Conservation (phyloP, 225 moss, liverwort and hornwort species). For the Anthoceros angustus region DNA sequence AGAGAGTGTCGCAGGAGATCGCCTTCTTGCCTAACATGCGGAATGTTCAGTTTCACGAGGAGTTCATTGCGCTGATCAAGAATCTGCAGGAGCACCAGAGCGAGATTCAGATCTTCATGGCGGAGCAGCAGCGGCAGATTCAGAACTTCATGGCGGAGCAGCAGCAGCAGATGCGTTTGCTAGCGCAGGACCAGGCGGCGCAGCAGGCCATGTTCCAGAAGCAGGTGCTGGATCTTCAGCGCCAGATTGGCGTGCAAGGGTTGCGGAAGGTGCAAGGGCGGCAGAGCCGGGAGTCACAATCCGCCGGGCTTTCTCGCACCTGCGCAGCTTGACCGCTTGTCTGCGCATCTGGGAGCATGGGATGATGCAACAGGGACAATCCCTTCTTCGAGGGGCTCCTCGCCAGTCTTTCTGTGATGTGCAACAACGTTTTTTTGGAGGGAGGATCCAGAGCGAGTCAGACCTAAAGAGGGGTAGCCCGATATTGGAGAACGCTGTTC, state of each 20-base stretch:
- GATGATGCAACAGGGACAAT: no score
- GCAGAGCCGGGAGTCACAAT: not conserved
- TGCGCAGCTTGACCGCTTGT: not conserved
- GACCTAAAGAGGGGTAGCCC: no score
- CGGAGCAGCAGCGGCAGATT: conserved; percentile 5
- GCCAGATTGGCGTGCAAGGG: conserved; percentile 2
- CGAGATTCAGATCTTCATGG: not conserved
- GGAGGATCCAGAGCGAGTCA: no score
- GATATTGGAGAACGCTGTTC: no score
- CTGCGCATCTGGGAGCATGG: no score
- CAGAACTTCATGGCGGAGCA: conserved; percentile 1
- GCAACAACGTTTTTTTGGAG: no score
- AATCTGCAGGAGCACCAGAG: conserved; percentile 4
- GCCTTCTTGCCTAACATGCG: conserved; percentile 3
- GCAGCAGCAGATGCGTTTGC: not conserved
- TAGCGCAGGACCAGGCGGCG: conserved; percentile 2
- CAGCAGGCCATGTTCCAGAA: conserved; percentile 3
- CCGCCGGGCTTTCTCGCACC: not conserved
- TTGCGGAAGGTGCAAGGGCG: not conserved
- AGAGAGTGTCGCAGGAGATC: conserved; percentile 1
- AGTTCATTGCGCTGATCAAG: conserved; percentile 2
- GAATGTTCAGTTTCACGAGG: conserved; percentile 1
- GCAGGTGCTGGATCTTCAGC: conserved; percentile 4
- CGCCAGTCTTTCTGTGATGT: no score
- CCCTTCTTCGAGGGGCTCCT: no score